Base-by-base conservation (phyloP, 192 early-diverging fungal species). In the Backusella circina region DNA sequence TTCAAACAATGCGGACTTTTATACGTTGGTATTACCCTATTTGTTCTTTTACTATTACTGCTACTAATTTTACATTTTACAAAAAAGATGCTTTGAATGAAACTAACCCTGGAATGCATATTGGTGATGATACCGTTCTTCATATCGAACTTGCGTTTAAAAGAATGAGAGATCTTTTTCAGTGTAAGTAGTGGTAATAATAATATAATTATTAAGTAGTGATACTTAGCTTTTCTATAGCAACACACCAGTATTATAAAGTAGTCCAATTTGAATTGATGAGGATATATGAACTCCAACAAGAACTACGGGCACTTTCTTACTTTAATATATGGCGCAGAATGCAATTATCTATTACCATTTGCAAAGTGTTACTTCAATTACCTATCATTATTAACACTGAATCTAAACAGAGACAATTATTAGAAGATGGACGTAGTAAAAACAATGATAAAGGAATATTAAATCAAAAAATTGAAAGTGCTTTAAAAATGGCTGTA, bases 191-290 rank as follows among this genome's bases (percentile, higher is more conserved):
- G 5, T 30, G 15, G n/a, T 50, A 41, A 15, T 16, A n/a, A 38
- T 2, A n/a, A n/a, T n/a, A n/a, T n/a, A n/a, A 21, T 33, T 57
- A 77, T 35, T 23, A 23, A 23, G 18, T 54, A 2, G 8, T 51
- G 16, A 51, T 18, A 51, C 16, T 41, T 41, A 41, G 15, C 16
- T 41, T 41, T 41, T 41, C 39, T 75, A 18, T 82, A 89, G 88
- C 86, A 16, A 85, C 85, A 35, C 84, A 88, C 54, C 87, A 89
- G 65, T 89, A 89, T 47, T 81, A 88, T 72, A 85, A 86, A 65
- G 75, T 89, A 32, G 84, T 88, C 1, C 88, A 87, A 65, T 87
- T 86, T 72, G 85, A 89, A 31, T 75, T 89, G 1, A 85, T 88
- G 61, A 83, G 84, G 26, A 70, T 89, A 12, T 87, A 86, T 6